Conservation (phyloP, 768 basidiomycete species). For the Xerocomellus chrysenteron region DNA sequence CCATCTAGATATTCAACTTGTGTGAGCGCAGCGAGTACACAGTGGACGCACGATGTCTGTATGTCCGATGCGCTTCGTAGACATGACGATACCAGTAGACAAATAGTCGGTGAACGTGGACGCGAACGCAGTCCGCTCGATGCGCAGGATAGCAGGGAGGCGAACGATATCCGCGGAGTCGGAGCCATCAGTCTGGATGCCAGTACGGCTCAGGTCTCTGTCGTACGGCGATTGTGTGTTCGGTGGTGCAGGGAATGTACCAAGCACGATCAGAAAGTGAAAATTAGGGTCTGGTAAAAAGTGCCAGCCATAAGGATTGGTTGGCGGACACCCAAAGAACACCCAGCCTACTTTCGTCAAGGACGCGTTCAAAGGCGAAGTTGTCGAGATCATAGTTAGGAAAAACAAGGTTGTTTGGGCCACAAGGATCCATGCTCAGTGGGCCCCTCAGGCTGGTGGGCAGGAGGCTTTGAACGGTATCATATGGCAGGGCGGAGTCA, state of each 20-base stretch:
- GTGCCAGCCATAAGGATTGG: neutral
- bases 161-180: constrained; percentile 16
- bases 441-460: no score
- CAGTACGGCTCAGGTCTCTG: neutral
- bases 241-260: constrained; percentile 47
- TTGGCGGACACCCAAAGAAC: neutral
- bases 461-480: no score
- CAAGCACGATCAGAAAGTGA: constrained; percentile 65
- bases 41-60: constrained; percentile 63
- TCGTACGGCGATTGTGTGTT: neutral
- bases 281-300: constrained; percentile 52
- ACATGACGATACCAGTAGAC: constrained; percentile 41
- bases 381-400: constrained; percentile 33
- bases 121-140: constrained; percentile 76
- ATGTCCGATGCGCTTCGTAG: constrained; percentile 48
- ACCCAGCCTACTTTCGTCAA: constrained; percentile 46
- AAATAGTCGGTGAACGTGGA: constrained; percentile 35
- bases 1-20: neutral
- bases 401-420: neutral
- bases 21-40: neutral
- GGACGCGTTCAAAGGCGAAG: constrained; percentile 50
- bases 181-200: neutral
- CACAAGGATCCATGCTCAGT: neutral
- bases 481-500: no score
- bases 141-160: constrained; percentile 64